Evolutionary conservation across 768 basidiomycete species (phyloP), one percentile per base, ranked within the genome.

Genomic region (Pseudohyphozyma bogoriensis): DNA sequence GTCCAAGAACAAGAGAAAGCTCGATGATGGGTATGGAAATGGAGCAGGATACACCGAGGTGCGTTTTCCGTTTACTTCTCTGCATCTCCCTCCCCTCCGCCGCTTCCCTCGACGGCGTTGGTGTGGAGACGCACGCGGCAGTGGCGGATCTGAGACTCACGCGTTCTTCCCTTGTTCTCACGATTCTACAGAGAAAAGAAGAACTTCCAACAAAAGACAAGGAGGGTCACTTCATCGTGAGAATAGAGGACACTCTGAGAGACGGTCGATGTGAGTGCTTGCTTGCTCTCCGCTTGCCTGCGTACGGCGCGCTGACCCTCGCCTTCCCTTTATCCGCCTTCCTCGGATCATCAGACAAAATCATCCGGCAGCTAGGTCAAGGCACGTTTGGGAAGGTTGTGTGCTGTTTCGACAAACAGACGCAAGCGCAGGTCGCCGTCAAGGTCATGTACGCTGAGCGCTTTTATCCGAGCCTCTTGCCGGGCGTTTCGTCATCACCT

Each of bases 321-420:
- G 24, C 22, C 49, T 52, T 60, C 57, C 46, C 51, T 61, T 60
- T n/a, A n/a, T n/a, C n/a, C n/a, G n/a, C n/a, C n/a, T n/a, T n/a
- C n/a, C n/a, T n/a, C n/a, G n/a, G n/a, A n/a, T n/a, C n/a, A n/a
- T 44, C 73, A 70, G 40, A 69, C 54, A 60, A 18, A 44, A 96
- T 92, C 44, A 83, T 92, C 62, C 81, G 84, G 59, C 78, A 92
- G 28, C 79, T 99, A 8, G 95, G 95, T 22, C 93, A 97, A 77
- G 95, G 95, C 16, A 97, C 95, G 18, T 99, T 97, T 72, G 95
- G 95, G 68, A 99, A 97, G 75, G 95, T 99, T 33, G 91, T 99
- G 51, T 89, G 96, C 74, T 90, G 90, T 10, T 74, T 86, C 68
- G 89, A 95, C 77, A 81, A 81, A 44, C 79, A 83, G 65, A 85